A percentile compares a stretch with the other conserved stretches of the same genome.
Conservation (phyloP, 2,329 filamentous ascomycete species). For the Helotiales sp. region DNA sequence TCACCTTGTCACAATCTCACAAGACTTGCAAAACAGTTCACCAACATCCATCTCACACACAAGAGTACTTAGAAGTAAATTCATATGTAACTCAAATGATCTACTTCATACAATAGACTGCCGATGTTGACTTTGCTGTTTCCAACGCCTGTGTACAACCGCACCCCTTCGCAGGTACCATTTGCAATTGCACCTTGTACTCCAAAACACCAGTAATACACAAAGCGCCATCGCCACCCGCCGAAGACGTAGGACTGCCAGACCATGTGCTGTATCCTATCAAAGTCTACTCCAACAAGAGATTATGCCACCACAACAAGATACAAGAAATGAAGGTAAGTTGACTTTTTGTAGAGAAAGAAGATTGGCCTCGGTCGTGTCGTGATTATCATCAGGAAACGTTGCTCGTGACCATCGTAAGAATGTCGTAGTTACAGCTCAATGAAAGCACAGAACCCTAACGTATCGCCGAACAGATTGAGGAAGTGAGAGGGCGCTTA, state of each 20-base stretch:
- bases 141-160: constrained; percentile 19
- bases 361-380: constrained; percentile 2
- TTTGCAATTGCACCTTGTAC: constrained; percentile 16
- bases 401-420: constrained; percentile 19
- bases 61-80: too few species aligned
- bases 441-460: background rate
- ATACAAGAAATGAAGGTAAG: constrained; percentile 29
- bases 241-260: constrained; percentile 5
- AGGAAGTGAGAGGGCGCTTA: constrained; percentile 31
- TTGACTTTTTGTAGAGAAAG: constrained; percentile 7
- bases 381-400: constrained; percentile 22
- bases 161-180: background rate
- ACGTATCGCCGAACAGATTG: background rate
- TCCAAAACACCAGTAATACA: constrained; percentile 17
- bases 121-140: background rate
- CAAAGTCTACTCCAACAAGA: constrained; percentile 19
- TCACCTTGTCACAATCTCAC: too few species aligned
- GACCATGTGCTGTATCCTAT: constrained; percentile 18
- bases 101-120: constrained; percentile 1
- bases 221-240: too few species aligned
- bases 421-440: constrained; percentile 6
- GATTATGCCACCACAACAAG: constrained; percentile 21
- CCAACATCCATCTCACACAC: background rate
- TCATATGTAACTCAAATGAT: too few species aligned
- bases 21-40: background rate